Evolutionary conservation across 1,284 basidiomycete genomes (phyloP), one percentile per base, ranked within the genome.

Genomic region (Bondarzewia mesenterica): DNA sequence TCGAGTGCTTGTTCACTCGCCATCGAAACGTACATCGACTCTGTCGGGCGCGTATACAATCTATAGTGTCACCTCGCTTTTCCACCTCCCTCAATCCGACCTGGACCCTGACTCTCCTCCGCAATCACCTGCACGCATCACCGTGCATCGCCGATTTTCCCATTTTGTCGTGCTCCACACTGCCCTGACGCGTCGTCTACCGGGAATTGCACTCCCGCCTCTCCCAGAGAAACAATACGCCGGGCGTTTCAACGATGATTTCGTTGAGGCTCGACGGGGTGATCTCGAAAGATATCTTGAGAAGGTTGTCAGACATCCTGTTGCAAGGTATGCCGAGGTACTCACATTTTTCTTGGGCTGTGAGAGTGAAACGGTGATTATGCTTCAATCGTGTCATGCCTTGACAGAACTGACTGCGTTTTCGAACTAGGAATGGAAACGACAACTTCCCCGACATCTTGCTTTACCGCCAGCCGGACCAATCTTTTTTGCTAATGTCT

Each of bases 151-250:
- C 14, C 80, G 90, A 8, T 93, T 88, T 66, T 90, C 87, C 2
- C 87, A 93, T 52, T 93, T 93, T 57, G 80, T 85, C 18, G 75
- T 84, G 51, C 72, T 93, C 21, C 83, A 89, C 54, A 80, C 82
- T 1, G 77, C 82, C 2, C 66, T 93, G 36, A 69, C 73, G 23
- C 70, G 78, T 27, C 73, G 80, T 5, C 74, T 88, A 7, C 85
- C 88, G 7, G 85, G 86, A 0, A 77, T 93, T 35, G 80, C 82
- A 2, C 70, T 93, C 1, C 89, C 89, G 0, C 85, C 88, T 0
- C 71, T 93, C 2, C 90, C 90, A 0, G 84, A 88, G 62, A 89
- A 92, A 61, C 83, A 89, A 57, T 88, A 90, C 55, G 74, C 86
- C 0, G 87, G 86, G 1, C 70, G 88, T 3, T 91, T 92, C 62